Percentiles rank a stretch among this genome's conserved stretches.
Conservation (phyloP, 2,329 filamentous ascomycete genomes). For the Akanthomyces muscarius region DNA sequence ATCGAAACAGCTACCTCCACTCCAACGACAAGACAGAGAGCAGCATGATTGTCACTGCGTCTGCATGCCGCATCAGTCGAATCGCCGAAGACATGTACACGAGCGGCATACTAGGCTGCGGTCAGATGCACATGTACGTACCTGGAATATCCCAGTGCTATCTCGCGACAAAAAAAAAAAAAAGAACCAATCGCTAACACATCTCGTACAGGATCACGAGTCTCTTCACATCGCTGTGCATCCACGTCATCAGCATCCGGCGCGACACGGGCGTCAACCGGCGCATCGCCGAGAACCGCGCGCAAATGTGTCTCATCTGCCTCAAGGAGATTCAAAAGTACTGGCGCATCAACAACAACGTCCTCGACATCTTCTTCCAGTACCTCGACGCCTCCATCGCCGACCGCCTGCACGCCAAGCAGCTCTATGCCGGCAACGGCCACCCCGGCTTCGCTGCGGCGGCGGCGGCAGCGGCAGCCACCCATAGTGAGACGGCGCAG, state of each 20-base stretch:
- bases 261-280: conserved; percentile 31
- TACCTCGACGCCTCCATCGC: conserved; percentile 37
- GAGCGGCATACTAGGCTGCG: conserved; percentile 31
- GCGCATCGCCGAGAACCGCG: conserved; percentile 34
- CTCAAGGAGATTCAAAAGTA: conserved; percentile 38
- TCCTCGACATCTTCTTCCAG: conserved; percentile 35
- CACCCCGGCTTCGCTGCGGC: conserved; percentile 11
- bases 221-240: conserved; percentile 36
- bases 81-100: conserved; percentile 38
- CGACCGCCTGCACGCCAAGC: conserved; percentile 28
- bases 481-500: conserved; percentile 11
- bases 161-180: too few relatives aligned
- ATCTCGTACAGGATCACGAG: conserved; percentile 29
- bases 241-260: conserved; percentile 35
- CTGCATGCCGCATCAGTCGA: conserved; percentile 33
- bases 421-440: conserved; percentile 1
- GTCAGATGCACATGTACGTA: conserved; percentile 36
- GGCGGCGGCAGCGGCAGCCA: conserved; percentile 1
- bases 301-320: conserved; percentile 35
- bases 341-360: conserved; percentile 38
- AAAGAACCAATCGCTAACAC: not conserved
- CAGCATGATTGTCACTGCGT: conserved; percentile 29
- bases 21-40: conserved; percentile 26
- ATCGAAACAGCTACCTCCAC: conserved; percentile 32
- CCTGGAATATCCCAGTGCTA: fast-evolving